phyloP scores from a whole-genome alignment of 2,329 filamentous ascomycete genomes.

The Ambrosiella cleistominuta region DNA sequence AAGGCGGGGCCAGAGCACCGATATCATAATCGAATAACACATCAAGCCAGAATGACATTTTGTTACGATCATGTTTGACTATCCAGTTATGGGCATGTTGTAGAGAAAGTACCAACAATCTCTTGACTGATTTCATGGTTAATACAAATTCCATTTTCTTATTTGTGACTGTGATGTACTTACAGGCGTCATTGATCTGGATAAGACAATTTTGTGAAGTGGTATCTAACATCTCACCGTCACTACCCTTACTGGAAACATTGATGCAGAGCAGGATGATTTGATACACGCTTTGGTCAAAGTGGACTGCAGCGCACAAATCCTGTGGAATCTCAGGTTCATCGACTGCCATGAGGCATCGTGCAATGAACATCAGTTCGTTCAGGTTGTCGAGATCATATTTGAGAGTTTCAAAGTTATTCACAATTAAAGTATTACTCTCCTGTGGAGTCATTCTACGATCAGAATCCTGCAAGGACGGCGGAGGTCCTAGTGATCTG shows the following conservation, averaged over 20 bases:
- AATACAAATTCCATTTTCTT: background rate
- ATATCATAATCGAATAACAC: constrained; percentile 44
- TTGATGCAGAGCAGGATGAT: constrained; percentile 49
- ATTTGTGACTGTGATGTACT: constrained; percentile 16
- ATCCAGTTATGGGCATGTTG: constrained; percentile 55
- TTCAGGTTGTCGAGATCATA: constrained; percentile 46
- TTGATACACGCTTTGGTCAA: constrained; percentile 49
- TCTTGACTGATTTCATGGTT: constrained; percentile 33
- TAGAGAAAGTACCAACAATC: constrained; percentile 45
- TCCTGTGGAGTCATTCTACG: constrained; percentile 42
- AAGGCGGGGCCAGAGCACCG: constrained; percentile 19
- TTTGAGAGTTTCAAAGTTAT: constrained; percentile 42
- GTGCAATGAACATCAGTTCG: constrained; percentile 48
- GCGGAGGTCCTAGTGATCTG: constrained; percentile 39
- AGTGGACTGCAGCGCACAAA: constrained; percentile 44
- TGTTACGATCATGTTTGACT: constrained; percentile 50
- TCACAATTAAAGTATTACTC: constrained; percentile 43
- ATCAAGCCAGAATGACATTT: constrained; percentile 52
- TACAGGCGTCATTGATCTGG: constrained; percentile 48
- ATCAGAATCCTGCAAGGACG: constrained; percentile 34
- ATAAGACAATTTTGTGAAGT: constrained; percentile 37
- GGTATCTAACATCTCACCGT: constrained; percentile 45
- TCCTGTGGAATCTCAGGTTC: constrained; percentile 49
- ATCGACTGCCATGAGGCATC: constrained; percentile 46
- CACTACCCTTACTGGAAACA: constrained; percentile 49